Conservation (phyloP, 1,139 yeast genomes). For the Nakaseomyces glabratus region DNA sequence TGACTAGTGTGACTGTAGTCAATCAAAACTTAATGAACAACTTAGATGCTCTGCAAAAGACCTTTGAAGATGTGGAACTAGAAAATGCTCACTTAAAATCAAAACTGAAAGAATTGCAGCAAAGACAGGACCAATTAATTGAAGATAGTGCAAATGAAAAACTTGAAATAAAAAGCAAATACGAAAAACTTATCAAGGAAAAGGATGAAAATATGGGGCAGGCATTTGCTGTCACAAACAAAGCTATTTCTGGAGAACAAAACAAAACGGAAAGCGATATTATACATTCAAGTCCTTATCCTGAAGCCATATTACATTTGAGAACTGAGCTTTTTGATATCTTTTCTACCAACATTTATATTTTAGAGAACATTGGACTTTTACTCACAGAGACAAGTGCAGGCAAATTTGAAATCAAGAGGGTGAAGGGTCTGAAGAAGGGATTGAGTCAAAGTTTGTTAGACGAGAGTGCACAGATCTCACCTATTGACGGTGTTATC, state of each 20-base stretch:
- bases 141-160: too few species aligned
- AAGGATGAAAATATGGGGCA: not conserved
- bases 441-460: constrained; percentile 21
- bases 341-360: constrained; percentile 30
- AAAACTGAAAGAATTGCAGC: constrained; percentile 48
- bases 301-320: too few species aligned
- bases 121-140: constrained; percentile 44
- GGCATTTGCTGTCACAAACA: not conserved
- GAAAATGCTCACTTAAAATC: constrained; percentile 13
- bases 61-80: constrained; percentile 5
- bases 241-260: not conserved
- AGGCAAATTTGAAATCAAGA: constrained; percentile 36
- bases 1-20: constrained; percentile 31
- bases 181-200: not conserved
- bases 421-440: constrained; percentile 63
- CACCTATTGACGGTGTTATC: constrained; percentile 13
- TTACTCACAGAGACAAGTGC: constrained; percentile 33
- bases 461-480: constrained; percentile 26
- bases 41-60: constrained; percentile 12
- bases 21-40: constrained; percentile 22
- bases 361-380: constrained; percentile 75
- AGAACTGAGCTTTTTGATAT: constrained; percentile 22
- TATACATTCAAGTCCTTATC: too few species aligned
- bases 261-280: not conserved
- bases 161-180: not conserved